Evolutionary conservation across 257 asterid genomes (phyloP).

Genomic region (Primulina eburnea): DNA sequence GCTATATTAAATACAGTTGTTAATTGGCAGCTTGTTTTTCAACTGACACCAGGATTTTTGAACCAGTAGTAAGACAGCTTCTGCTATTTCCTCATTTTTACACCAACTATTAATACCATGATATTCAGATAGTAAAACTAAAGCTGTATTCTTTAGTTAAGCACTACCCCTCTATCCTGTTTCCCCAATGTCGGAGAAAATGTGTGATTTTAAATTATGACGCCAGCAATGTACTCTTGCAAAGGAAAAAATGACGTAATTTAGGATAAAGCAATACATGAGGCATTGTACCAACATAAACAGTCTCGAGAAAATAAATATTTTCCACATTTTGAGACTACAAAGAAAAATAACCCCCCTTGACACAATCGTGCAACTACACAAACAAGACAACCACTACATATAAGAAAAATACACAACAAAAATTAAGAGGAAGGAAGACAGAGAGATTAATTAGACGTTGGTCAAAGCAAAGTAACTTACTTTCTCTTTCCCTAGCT

Average conservation of each 20-base stretch:
- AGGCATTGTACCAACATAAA: not conserved
- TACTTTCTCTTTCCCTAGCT: constrained; percentile 33
- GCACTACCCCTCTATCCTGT: not conserved
- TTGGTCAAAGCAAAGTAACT: constrained; percentile 29
- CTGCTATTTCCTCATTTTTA: not conserved
- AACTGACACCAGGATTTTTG: not conserved
- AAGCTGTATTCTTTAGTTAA: not conserved
- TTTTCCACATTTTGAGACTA: not conserved
- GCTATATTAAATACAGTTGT: not conserved
- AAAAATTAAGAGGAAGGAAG: not conserved
- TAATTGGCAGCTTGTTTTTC: not conserved
- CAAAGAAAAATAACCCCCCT: not conserved
- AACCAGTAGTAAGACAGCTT: too few relatives aligned
- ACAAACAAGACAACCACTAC: not conserved
- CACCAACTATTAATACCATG: not conserved
- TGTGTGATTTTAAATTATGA: not conserved
- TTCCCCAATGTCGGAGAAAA: not conserved
- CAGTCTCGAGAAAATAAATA: not conserved
- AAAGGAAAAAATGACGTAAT: not conserved
- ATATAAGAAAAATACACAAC: not conserved
- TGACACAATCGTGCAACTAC: constrained; percentile 19
- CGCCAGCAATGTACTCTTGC: not conserved
- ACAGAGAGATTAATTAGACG: constrained; percentile 10
- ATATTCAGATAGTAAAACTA: not conserved
- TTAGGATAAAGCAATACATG: not conserved